These are phyloP conservation scores for Neofusicoccum sp. DNA, from an alignment of 2,329 filamentous ascomycete genomes.

Conservation along the genomic window DNA sequence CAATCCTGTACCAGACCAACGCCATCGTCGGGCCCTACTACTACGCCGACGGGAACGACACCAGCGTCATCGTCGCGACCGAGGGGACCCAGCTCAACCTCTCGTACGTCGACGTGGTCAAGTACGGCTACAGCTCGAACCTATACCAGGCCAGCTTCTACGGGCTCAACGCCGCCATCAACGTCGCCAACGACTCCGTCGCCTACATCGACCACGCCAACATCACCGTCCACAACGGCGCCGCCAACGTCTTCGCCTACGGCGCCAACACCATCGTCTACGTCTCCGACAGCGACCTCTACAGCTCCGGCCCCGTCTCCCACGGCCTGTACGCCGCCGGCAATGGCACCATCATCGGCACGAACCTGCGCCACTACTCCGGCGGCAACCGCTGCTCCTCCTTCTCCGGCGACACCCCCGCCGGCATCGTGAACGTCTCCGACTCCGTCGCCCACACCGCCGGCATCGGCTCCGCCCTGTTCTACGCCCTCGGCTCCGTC, in stretches of 20 bases:
- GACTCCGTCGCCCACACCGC: constrained; percentile 30
- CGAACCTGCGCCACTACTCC: constrained; percentile 29
- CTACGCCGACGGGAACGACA: neutral
- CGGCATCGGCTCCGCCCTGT: constrained; percentile 29
- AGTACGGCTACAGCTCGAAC: constrained; percentile 31
- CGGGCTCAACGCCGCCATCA: constrained; percentile 9
- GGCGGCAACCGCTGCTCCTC: constrained; percentile 33
- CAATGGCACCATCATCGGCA: constrained; percentile 30
- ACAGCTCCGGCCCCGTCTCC: constrained; percentile 32
- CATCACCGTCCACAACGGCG: constrained; percentile 36
- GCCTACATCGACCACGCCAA: constrained; percentile 29
- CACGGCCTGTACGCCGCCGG: constrained; percentile 36
- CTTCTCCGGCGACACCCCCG: constrained; percentile 35
- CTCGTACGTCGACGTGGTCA: constrained; percentile 22
- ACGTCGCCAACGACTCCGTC: constrained; percentile 26
- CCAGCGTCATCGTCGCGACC: neutral
- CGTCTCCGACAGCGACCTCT: constrained; percentile 30
- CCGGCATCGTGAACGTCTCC: constrained; percentile 20
- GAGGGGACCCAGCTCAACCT: constrained; percentile 2
- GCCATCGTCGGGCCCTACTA: neutral
- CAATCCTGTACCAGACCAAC: constrained; percentile 6
- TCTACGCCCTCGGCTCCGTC: constrained; percentile 32
- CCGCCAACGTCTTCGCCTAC: constrained; percentile 34
- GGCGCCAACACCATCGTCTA: constrained; percentile 29
- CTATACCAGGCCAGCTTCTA: constrained; percentile 28